phyloP scores from a whole-genome alignment of 306 rosid species.

The Prunus armeniaca region DNA sequence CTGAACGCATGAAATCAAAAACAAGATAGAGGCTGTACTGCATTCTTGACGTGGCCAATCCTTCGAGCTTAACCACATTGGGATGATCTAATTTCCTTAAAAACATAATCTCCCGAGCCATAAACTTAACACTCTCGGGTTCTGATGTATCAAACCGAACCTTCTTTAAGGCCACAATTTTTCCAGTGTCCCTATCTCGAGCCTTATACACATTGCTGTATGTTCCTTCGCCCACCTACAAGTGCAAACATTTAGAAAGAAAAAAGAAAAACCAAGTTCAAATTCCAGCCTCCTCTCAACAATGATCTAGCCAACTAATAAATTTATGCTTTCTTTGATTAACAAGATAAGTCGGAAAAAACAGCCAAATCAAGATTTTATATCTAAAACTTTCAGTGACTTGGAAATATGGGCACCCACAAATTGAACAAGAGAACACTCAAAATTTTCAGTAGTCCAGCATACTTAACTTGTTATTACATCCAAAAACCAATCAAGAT shows the following conservation, averaged over 20 bases:
- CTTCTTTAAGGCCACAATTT: constrained; percentile 85
- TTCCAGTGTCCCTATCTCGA: constrained; percentile 66
- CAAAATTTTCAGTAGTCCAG: background rate
- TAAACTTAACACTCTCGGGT: constrained; percentile 83
- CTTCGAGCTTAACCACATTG: constrained; percentile 74
- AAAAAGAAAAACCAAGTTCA: background rate
- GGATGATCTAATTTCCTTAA: constrained; percentile 84
- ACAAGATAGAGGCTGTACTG: constrained; percentile 87
- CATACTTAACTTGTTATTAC: background rate
- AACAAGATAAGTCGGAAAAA: background rate
- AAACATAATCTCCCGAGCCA: constrained; percentile 87
- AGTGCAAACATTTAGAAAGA: constrained; percentile 12
- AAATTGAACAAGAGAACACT: background rate
- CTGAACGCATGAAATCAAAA: constrained; percentile 89
- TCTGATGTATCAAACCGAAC: constrained; percentile 77
- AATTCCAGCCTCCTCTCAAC: background rate
- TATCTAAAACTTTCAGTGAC: background rate
- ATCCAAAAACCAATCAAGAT: background rate
- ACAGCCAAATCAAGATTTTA: background rate
- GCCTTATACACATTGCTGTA: constrained; percentile 97
- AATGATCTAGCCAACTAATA: background rate
- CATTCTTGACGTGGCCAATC: constrained; percentile 93
- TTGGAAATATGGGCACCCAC: background rate
- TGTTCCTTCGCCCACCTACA: constrained; percentile 96
- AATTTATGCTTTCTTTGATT: background rate